Percentiles rank a stretch among this genome's conserved stretches.
Conservation (phyloP, 1,139 yeast species). For the Diutina neorugosa region DNA sequence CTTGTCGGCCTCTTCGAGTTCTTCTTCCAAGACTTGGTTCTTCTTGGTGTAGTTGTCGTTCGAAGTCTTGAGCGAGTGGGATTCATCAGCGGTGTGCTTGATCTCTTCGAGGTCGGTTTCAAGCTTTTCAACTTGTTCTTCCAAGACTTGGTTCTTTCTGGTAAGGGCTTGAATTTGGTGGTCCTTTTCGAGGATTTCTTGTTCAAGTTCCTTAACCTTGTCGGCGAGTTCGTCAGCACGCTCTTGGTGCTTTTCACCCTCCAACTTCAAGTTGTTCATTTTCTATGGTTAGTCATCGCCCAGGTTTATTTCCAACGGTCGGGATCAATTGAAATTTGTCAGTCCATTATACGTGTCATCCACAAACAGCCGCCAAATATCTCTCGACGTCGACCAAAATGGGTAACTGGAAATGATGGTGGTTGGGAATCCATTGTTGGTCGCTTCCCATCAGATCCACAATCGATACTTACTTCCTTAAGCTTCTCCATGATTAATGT, state of each 20-base stretch:
- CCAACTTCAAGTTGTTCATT: constrained; percentile 81
- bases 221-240: constrained; percentile 80
- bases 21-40: constrained; percentile 86
- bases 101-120: constrained; percentile 71
- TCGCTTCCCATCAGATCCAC: background rate
- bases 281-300: constrained; percentile 36
- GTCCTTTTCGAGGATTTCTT: constrained; percentile 83
- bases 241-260: constrained; percentile 96
- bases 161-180: constrained; percentile 89
- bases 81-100: constrained; percentile 87
- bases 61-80: constrained; percentile 77
- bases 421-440: background rate
- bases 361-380: background rate
- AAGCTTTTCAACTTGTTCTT: constrained; percentile 81
- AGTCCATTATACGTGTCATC: background rate
- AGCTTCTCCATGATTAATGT: constrained; percentile 30
- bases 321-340: background rate
- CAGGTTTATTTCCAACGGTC: background rate
- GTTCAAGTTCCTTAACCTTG: constrained; percentile 82
- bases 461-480: constrained; percentile 32
- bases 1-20: constrained; percentile 84
- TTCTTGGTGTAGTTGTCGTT: constrained; percentile 89
- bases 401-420: background rate
- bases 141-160: constrained; percentile 85
- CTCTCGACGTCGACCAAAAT: background rate